These are phyloP conservation scores for Suillus cothurnatus DNA, from an alignment of 768 basidiomycete species.

Conservation along the genomic window DNA sequence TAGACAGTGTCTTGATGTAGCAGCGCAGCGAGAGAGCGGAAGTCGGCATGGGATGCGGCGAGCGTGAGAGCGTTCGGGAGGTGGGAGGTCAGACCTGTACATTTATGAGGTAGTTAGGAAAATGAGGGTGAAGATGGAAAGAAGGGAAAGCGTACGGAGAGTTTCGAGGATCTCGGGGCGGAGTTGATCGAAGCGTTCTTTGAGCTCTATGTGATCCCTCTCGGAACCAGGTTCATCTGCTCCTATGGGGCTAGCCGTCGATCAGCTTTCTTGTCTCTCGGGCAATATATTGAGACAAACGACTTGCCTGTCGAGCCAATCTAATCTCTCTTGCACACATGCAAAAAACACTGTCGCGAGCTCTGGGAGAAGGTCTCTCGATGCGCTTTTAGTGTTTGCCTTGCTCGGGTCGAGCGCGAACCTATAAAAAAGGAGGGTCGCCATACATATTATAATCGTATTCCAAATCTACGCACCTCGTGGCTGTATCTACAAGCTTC, in stretches of 20 bases:
- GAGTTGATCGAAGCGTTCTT: constrained; percentile 67
- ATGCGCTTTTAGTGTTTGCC: not conserved
- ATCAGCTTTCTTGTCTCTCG: constrained; percentile 1
- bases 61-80: constrained; percentile 74
- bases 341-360: constrained; percentile 65
- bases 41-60: constrained; percentile 88
- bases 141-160: constrained; percentile 56
- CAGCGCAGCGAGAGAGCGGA: constrained; percentile 79
- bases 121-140: not conserved
- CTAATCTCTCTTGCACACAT: constrained; percentile 66
- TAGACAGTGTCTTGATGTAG: constrained; percentile 71
- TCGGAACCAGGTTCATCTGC: constrained; percentile 50
- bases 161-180: constrained; percentile 80
- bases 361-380: constrained; percentile 56
- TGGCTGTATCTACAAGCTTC: constrained; percentile 70
- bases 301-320: constrained; percentile 64
- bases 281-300: not conserved
- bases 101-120: not conserved
- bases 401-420: constrained; percentile 7
- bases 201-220: constrained; percentile 59
- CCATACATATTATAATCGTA: not conserved
- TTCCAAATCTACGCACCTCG: constrained; percentile 21
- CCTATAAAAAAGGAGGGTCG: not conserved
- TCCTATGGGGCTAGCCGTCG: constrained; percentile 44
- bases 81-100: constrained; percentile 65